These are phyloP conservation scores for Drosera capensis DNA, from an alignment of 148 eudicot species.

Conservation along the genomic window DNA sequence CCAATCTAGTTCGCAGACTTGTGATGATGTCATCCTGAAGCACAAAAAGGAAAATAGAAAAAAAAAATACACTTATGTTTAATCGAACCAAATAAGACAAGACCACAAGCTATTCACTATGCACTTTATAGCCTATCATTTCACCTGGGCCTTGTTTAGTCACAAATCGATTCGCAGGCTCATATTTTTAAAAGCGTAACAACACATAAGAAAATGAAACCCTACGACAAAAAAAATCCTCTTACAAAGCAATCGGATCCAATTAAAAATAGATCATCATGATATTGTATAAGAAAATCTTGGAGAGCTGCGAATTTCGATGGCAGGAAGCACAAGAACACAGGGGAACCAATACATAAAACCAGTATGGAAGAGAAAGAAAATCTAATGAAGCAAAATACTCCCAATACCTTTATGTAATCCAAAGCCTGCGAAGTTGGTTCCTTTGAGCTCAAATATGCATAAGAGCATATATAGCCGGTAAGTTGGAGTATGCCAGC, in stretches of 20 bases:
- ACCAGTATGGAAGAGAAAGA: conserved; percentile 3
- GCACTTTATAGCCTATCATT: no score
- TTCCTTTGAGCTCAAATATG: conserved; percentile 75
- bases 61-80: background rate
- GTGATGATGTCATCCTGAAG: conserved; percentile 65
- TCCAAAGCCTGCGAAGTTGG: conserved; percentile 77
- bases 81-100: background rate
- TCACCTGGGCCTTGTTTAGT: no score
- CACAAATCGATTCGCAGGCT: no score
- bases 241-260: background rate
- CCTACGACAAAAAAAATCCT: no score
- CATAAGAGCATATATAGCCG: conserved; percentile 72
- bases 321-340: background rate
- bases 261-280: background rate
- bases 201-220: no score
- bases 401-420: conserved; percentile 57
- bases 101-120: background rate
- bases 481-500: conserved; percentile 47
- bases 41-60: background rate
- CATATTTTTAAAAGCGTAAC: no score
- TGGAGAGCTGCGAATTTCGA: background rate
- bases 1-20: conserved; percentile 72
- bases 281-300: background rate
- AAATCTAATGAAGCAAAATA: background rate
- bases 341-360: no score